Base-by-base conservation (phyloP, 2,329 filamentous ascomycete species). In the Madurella mycetomatis region DNA sequence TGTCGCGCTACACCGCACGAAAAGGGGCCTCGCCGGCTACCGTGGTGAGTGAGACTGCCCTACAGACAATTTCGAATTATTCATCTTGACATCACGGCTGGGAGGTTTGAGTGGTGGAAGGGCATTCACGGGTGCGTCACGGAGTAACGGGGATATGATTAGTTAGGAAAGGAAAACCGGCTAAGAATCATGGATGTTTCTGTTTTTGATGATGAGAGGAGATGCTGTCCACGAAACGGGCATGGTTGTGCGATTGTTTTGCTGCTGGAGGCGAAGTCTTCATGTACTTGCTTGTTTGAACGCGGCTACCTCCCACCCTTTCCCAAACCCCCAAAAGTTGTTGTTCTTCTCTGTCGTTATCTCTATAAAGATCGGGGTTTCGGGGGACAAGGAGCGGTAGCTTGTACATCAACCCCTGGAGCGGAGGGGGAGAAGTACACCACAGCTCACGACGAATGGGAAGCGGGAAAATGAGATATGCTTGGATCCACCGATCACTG, bases 111-210 rank as follows among this genome's bases (percentile, higher is more conserved):
- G 43, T 41, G 50, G 50, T 45, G 12, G 55, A 43, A 37, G 37
- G 54, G 55, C 53, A 58, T 60, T 60, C 41, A 54, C 47, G 57
- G 53, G 57, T 61, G 59, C 56, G 52, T 54, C 54, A 59, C 50
- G 59, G 59, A 61, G 59, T 57, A 49, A 52, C 42, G 57, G 54
- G 51, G 57, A 31, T 57, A 51, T 55, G 42, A 59, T 54, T 52
- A 51, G 59, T 59, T 61, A 56, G 53, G 60, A 59, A 54, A 56
- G 45, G 53, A 53, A 57, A 60, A 57, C 54, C 25, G 57, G 48
- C 51, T 49, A 58, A 57, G 48, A 57, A 55, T 51, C 49, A 55
- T 49, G 54, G 52, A 51, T 51, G 42, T 55, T 34, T 56, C 17
- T 41, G 41, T 49, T 44, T 52, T 48, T 48, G 16, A 50, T 54